A percentile compares a stretch with the other conserved stretches of the same genome.
phyloP scores from a whole-genome alignment of 2,329 filamentous ascomycete species.

The Monosporascus sp. region DNA sequence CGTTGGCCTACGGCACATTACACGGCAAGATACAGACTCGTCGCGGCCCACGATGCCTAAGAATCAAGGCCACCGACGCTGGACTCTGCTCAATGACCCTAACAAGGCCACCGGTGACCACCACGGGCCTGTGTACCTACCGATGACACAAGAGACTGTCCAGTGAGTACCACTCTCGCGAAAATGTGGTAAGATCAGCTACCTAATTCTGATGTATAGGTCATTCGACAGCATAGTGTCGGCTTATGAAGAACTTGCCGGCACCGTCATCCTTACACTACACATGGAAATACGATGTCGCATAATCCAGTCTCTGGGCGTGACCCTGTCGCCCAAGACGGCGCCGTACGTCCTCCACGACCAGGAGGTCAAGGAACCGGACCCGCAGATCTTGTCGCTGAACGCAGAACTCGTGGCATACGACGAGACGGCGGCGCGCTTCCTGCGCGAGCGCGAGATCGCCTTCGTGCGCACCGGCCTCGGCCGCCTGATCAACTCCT shows the following conservation, averaged over 20 bases:
- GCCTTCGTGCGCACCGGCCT: constrained; percentile 73
- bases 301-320: constrained; percentile 71
- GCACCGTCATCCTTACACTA: constrained; percentile 74
- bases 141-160: constrained; percentile 80
- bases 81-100: constrained; percentile 72
- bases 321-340: constrained; percentile 54
- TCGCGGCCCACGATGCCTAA: constrained; percentile 48
- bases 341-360: constrained; percentile 60
- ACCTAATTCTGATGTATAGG: constrained; percentile 34
- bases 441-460: constrained; percentile 66
- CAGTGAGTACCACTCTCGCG: constrained; percentile 47
- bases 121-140: constrained; percentile 69
- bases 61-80: constrained; percentile 66
- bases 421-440: constrained; percentile 73
- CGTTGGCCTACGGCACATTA: constrained; percentile 75
- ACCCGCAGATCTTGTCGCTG: constrained; percentile 73
- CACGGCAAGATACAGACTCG: constrained; percentile 64
- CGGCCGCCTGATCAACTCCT: constrained; percentile 70
- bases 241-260: constrained; percentile 76
- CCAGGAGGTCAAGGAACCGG: constrained; percentile 70
- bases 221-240: constrained; percentile 83
- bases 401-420: constrained; percentile 82
- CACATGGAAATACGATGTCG: constrained; percentile 86
- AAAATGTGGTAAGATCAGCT: background rate
- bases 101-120: constrained; percentile 51